Base-by-base conservation (phyloP, 352 stramenopile species). In the Pythium oligandrum region DNA sequence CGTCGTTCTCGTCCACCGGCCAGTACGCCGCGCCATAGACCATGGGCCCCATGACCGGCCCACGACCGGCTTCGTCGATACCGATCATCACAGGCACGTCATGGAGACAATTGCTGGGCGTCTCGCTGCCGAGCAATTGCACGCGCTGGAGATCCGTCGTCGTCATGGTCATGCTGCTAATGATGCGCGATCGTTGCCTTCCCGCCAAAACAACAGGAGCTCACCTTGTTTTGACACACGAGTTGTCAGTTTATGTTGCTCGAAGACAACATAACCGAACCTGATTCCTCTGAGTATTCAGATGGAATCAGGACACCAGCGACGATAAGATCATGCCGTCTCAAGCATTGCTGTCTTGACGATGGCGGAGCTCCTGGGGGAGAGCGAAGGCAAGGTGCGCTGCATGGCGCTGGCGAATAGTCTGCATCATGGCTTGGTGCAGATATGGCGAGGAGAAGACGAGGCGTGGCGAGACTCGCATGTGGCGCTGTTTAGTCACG, bases 31-130 rank as follows among this genome's bases (percentile, higher is more conserved):
- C 80, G 34, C 82, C 91, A 64, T 98, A 98, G 3, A 97, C 90
- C 93, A 98, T 98, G 8, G 93, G 92, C 10, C 95, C 95, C 54
- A 98, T 85, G 4, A 98, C 93, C 0, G 87, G 92, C 10, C 95
- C 95, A 35, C 95, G 77, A 1, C 95, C 95, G 2, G 95, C 95
- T 53, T 98, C 95, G 44, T 98, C 95, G 53, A 98, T 98, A 42
- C 93, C 95, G 12, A 98, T 63, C 68, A 96, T 96, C 44, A 96
- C 88, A 0, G 85, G 72, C 33, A 76, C 68, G 4, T 71, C 78
- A 49, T 79, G 53, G n/a, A 86, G 60, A 51, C 83, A 94, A 51
- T 49, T 72, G 31, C 53, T 33, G 1, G 85, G 86, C 37, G 81
- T 76, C 26, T 80, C 71, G 59, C 78, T 90, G 32, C 64, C 74